Conservation (phyloP, 495 filamentous ascomycete species). For the Elaphomyces granulatus region DNA sequence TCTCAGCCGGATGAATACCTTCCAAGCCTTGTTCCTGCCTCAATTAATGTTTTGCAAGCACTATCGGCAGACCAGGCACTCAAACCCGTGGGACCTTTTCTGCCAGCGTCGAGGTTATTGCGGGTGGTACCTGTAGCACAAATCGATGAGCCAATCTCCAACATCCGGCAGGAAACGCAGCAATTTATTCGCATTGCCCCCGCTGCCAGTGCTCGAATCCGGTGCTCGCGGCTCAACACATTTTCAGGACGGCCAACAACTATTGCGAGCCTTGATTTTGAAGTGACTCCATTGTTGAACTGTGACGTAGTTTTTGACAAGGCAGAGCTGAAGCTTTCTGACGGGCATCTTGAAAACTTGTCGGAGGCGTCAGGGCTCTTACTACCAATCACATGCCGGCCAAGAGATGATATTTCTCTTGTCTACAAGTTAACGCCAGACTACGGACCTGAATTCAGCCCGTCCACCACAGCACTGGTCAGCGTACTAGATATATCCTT, state of each 20-base stretch:
- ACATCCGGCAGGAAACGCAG: conserved; percentile 44
- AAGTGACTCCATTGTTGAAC: conserved; percentile 70
- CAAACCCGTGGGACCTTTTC: conserved; percentile 48
- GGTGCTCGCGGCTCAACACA: conserved; percentile 60
- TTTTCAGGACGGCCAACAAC: conserved; percentile 49
- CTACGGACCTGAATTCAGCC: conserved; percentile 38
- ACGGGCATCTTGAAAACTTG: conserved; percentile 55
- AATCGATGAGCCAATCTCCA: conserved; percentile 45
- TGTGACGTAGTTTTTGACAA: conserved; percentile 55
- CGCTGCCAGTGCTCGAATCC: conserved; percentile 67
- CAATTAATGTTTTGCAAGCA: conserved; percentile 68
- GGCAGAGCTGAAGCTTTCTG: conserved; percentile 48
- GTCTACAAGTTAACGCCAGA: conserved; percentile 63
- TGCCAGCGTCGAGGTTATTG: conserved; percentile 68
- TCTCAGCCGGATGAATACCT: conserved; percentile 56
- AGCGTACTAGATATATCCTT: conserved; percentile 50
- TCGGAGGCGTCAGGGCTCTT: conserved; percentile 40
- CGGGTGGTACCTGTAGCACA: conserved; percentile 55
- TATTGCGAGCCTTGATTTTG: conserved; percentile 72
- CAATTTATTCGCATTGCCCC: conserved; percentile 61
- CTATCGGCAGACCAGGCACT: conserved; percentile 56
- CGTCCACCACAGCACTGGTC: conserved; percentile 30
- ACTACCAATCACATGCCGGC: conserved; percentile 55
- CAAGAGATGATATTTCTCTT: conserved; percentile 73
- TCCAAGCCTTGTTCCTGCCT: conserved; percentile 56